Percentiles rank a stretch among this genome's conserved stretches.
Evolutionary conservation across 352 stramenopile species (phyloP).

Genomic region (Pythium grandisporangium): DNA sequence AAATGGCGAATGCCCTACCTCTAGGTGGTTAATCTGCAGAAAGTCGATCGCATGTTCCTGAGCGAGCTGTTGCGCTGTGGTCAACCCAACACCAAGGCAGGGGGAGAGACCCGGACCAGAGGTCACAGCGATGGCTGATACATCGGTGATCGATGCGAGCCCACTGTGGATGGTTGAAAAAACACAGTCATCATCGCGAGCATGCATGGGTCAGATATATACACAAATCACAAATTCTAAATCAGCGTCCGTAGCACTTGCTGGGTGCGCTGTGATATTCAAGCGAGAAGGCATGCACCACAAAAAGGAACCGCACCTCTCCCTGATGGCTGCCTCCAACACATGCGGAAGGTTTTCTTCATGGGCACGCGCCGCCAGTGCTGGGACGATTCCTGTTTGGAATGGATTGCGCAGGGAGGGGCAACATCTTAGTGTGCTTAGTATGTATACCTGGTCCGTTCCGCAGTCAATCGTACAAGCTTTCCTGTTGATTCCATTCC

Average conservation of each 20-base stretch:
- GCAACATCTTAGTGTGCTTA: neutral
- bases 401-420: neutral
- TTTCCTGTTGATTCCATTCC: no score
- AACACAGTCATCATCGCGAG: neutral
- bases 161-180: conserved; percentile 24
- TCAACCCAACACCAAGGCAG: conserved; percentile 93
- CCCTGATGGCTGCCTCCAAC: conserved; percentile 82
- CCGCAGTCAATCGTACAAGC: no score
- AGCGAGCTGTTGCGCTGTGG: conserved; percentile 76
- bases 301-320: no score
- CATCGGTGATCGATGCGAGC: conserved; percentile 56
- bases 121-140: conserved; percentile 95
- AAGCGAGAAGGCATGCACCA: conserved; percentile 13
- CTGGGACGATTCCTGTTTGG: conserved; percentile 90
- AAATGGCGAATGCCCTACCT: no score
- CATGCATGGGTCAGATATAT: neutral
- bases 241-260: no score
- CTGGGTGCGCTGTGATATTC: no score
- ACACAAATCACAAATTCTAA: no score
- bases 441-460: no score
- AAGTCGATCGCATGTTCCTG: conserved; percentile 87
- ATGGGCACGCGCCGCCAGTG: conserved; percentile 91
- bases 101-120: conserved; percentile 95
- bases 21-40: conserved; percentile 96
- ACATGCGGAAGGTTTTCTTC: conserved; percentile 93